A percentile compares a stretch with the other conserved stretches of the same genome.
Conservation (phyloP, 2,329 filamentous ascomycete species). For the Scortechinia acanthostroma region DNA sequence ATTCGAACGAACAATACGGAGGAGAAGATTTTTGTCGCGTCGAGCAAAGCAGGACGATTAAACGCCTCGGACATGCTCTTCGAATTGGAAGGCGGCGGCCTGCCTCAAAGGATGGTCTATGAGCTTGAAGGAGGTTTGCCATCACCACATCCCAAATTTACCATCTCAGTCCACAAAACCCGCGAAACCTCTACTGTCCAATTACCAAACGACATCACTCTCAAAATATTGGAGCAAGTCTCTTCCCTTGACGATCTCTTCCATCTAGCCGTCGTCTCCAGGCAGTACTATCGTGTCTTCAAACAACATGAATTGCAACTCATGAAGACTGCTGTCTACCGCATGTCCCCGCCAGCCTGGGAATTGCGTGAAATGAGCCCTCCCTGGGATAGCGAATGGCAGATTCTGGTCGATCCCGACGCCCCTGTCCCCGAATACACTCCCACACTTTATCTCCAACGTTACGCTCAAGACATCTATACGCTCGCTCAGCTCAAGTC, state of each 20-base stretch:
- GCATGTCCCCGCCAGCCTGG: slow-evolving; percentile 49
- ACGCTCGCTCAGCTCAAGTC: slow-evolving; percentile 44
- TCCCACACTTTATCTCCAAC: slow-evolving; percentile 37
- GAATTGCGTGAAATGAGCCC: slow-evolving; percentile 50
- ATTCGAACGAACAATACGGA: slow-evolving; percentile 5
- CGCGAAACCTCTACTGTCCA: too few species aligned
- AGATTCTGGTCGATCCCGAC: slow-evolving; percentile 27
- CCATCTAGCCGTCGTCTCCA: slow-evolving; percentile 40
- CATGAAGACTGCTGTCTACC: slow-evolving; percentile 38
- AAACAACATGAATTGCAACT: slow-evolving; percentile 45
- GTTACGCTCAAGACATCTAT: slow-evolving; percentile 40
- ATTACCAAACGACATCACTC: too few species aligned
- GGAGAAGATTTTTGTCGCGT: slow-evolving; percentile 14
- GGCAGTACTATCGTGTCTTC: slow-evolving; percentile 47
- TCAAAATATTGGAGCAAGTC: background rate
- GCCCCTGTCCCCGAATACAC: slow-evolving; percentile 41
- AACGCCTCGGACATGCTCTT: slow-evolving; percentile 3
- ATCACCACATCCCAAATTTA: too few species aligned
- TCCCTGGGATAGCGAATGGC: slow-evolving; percentile 32
- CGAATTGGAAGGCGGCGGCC: background rate
- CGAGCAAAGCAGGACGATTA: slow-evolving; percentile 10
- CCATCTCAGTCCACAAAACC: too few species aligned
- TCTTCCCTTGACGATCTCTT: slow-evolving; percentile 40
- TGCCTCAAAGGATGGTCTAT: slow-evolving; percentile 13
- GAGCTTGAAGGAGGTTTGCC: slow-evolving; percentile 19